These are phyloP conservation scores for Aspergillus sp. DNA, from an alignment of 2,329 filamentous ascomycete species.

Conservation along the genomic window DNA sequence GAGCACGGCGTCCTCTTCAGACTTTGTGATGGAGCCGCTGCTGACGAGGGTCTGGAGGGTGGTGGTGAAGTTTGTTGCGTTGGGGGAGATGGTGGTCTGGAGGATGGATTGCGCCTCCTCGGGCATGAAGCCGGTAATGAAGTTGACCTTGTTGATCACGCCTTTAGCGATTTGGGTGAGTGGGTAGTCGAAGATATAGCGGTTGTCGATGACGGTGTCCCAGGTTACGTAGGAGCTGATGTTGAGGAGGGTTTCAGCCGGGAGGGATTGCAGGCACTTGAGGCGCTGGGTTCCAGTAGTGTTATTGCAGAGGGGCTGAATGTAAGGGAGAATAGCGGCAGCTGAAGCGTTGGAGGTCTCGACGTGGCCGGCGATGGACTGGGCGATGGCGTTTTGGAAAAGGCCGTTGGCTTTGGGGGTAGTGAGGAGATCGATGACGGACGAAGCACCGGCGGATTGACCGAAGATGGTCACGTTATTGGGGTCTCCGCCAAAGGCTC, in stretches of 20 bases:
- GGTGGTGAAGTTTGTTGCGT: constrained; percentile 46
- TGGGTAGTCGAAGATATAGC: constrained; percentile 54
- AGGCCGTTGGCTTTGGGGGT: constrained; percentile 21
- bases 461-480: constrained; percentile 29
- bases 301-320: constrained; percentile 57
- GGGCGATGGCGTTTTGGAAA: constrained; percentile 33
- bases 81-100: constrained; percentile 48
- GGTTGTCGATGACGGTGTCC: constrained; percentile 59
- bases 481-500: constrained; percentile 32
- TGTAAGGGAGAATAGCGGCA: constrained; percentile 44
- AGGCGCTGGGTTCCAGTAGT: constrained; percentile 48
- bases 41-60: constrained; percentile 45
- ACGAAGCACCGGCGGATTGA: constrained; percentile 26
- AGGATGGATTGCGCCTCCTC: constrained; percentile 61
- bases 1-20: constrained; percentile 46
- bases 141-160: constrained; percentile 50
- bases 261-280: constrained; percentile 54
- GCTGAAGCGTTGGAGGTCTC: background rate
- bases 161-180: constrained; percentile 50
- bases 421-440: constrained; percentile 24
- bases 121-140: constrained; percentile 58
- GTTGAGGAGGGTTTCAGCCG: constrained; percentile 25
- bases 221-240: constrained; percentile 40
- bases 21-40: constrained; percentile 39
- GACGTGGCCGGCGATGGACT: constrained; percentile 17